phyloP scores from a whole-genome alignment of 108 stramenopile species.

The Nannochloropsis salina region DNA sequence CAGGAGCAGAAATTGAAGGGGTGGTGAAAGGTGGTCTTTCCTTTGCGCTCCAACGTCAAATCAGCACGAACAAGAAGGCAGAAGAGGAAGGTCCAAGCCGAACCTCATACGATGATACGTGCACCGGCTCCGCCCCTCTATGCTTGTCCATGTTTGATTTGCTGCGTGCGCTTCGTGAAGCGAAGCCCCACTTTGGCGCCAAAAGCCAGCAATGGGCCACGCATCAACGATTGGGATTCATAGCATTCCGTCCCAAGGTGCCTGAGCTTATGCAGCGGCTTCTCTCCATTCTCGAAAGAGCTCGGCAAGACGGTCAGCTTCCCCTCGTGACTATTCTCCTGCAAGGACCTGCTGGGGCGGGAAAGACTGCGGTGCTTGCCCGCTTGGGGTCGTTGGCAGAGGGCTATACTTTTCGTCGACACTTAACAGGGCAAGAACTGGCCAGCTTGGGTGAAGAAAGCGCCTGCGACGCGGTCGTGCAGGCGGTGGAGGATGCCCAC shows the following conservation, averaged over 20 bases:
- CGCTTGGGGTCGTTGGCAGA: neutral
- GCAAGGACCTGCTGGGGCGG: neutral
- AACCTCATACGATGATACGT: neutral
- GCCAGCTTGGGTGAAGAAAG: neutral
- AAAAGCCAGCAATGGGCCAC: slow-evolving; percentile 16
- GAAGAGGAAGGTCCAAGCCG: neutral
- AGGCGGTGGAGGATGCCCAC: neutral
- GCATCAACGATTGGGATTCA: slow-evolving; percentile 15
- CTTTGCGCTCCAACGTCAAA: neutral
- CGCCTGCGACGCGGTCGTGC: neutral
- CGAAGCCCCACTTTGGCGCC: slow-evolving; percentile 4
- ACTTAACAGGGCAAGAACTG: neutral
- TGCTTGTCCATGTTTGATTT: neutral
- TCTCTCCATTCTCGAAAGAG: neutral
- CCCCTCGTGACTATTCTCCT: neutral
- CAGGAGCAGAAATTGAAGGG: slow-evolving; percentile 3
- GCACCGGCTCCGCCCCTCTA: neutral
- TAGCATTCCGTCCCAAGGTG: neutral
- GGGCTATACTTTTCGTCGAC: neutral
- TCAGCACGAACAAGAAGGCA: neutral
- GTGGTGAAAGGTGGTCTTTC: slow-evolving; percentile 19
- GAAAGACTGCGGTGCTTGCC: neutral
- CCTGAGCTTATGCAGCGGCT: neutral
- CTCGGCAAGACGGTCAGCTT: neutral
- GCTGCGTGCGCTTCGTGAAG: slow-evolving; percentile 7